Conservation (phyloP, 805 yeast species). For the Zygosaccharomyces pseudorouxii region DNA sequence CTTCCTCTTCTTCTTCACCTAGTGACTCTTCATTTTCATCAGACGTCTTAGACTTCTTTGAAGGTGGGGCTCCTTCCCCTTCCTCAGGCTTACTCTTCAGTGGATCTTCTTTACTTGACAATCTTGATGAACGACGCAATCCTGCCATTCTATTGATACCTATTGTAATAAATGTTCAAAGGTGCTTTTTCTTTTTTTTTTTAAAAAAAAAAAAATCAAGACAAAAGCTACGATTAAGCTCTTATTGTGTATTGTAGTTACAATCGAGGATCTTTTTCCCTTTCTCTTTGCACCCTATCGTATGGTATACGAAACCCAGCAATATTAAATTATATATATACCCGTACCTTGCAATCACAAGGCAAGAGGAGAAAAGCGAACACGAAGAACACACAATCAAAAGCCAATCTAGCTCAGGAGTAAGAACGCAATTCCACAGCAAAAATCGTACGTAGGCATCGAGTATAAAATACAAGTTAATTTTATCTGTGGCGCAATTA, state of each 20-base stretch:
- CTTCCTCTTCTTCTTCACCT: conserved; percentile 4
- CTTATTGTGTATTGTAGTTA: neutral
- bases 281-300: neutral
- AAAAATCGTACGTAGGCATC: conserved; percentile 2
- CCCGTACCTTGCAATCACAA: neutral
- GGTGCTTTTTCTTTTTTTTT: no score
- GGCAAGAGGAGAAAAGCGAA: neutral
- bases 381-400: neutral
- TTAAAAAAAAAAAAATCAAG: conserved; percentile 1
- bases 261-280: neutral
- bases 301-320: neutral
- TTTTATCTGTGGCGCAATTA: neutral
- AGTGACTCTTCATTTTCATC: neutral
- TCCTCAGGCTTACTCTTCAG: conserved; percentile 1
- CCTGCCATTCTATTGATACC: conserved; percentile 13
- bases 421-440: conserved; percentile 5
- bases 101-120: conserved; percentile 15
- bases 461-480: conserved; percentile 5
- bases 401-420: neutral
- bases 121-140: conserved; percentile 34
- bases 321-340: neutral
- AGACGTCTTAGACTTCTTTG: conserved; percentile 4
- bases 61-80: neutral
- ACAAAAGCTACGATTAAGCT: neutral
- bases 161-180: no score